phyloP scores from a whole-genome alignment of 1,139 yeast species.

The Pichia terricola region DNA sequence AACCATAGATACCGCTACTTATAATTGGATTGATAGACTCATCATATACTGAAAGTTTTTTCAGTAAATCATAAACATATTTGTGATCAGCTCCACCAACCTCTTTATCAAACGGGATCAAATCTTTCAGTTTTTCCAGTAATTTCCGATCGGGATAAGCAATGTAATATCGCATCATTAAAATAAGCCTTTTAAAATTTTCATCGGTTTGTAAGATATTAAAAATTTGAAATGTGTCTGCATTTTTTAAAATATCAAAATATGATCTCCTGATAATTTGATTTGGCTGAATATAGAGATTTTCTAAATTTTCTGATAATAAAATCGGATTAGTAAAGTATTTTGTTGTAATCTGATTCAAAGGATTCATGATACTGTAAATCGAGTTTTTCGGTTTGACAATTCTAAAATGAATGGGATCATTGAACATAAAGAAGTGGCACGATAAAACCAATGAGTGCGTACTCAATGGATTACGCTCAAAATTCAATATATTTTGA shows the following conservation, averaged over 20 bases:
- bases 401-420: slow-evolving; percentile 20
- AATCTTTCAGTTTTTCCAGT: slow-evolving; percentile 7
- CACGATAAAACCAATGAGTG: slow-evolving; percentile 12
- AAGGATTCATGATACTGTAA: slow-evolving; percentile 12
- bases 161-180: slow-evolving; percentile 20
- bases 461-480: slow-evolving; percentile 4
- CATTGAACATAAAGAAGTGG: slow-evolving; percentile 17
- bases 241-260: slow-evolving; percentile 6
- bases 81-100: slow-evolving; percentile 3
- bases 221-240: slow-evolving; percentile 12
- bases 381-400: slow-evolving; percentile 9
- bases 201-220: slow-evolving; percentile 12
- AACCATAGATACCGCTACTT: slow-evolving; percentile 19
- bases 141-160: slow-evolving; percentile 21
- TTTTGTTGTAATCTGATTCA: slow-evolving; percentile 10
- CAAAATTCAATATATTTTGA: slow-evolving; percentile 3
- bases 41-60: slow-evolving; percentile 12
- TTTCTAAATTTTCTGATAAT: slow-evolving; percentile 10
- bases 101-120: slow-evolving; percentile 3
- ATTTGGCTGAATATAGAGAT: slow-evolving; percentile 8
- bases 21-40: slow-evolving; percentile 12
- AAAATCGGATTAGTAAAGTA: slow-evolving; percentile 18
- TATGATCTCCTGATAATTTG: slow-evolving; percentile 8
- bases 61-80: slow-evolving; percentile 11
- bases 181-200: slow-evolving; percentile 13